phyloP scores from a whole-genome alignment of 2,329 filamentous ascomycete genomes.

The Fusarium succisae region DNA sequence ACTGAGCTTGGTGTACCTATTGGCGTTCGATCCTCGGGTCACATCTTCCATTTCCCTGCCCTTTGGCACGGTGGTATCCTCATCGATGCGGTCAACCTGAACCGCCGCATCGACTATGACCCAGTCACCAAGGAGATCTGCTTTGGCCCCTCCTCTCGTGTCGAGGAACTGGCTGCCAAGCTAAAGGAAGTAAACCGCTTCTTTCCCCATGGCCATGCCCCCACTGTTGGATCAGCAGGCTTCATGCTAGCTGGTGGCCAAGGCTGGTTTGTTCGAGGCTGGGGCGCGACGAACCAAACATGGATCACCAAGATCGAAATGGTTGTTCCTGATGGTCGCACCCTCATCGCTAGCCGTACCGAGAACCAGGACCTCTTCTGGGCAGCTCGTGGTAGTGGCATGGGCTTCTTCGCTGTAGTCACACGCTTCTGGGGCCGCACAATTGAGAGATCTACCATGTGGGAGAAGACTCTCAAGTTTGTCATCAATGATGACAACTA shows the following conservation, averaged over 20 bases:
- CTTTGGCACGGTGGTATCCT: constrained; percentile 1
- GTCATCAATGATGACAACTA: background rate
- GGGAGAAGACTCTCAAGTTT: background rate
- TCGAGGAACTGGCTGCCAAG: constrained; percentile 1
- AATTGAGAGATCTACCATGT: constrained; percentile 4
- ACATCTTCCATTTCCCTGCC: constrained; percentile 3
- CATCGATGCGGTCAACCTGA: constrained; percentile 12
- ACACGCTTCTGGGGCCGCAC: constrained; percentile 16
- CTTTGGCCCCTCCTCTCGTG: background rate
- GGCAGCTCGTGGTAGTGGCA: constrained; percentile 7
- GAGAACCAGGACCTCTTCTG: constrained; percentile 12
- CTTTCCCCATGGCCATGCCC: constrained; percentile 11
- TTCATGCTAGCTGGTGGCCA: constrained; percentile 18
- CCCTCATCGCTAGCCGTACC: background rate
- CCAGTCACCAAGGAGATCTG: background rate
- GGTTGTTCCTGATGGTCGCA: constrained; percentile 3
- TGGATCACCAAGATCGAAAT: constrained; percentile 19
- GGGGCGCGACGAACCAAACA: background rate
- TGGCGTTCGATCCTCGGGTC: constrained; percentile 14
- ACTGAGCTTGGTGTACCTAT: background rate
- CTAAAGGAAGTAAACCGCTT: background rate
- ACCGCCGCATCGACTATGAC: constrained; percentile 7
- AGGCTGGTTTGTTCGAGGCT: constrained; percentile 12
- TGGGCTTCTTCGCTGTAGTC: constrained; percentile 11
- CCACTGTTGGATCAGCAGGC: constrained; percentile 3